Base-by-base conservation (phyloP, 768 basidiomycete genomes). In the Boletales sp. region DNA sequence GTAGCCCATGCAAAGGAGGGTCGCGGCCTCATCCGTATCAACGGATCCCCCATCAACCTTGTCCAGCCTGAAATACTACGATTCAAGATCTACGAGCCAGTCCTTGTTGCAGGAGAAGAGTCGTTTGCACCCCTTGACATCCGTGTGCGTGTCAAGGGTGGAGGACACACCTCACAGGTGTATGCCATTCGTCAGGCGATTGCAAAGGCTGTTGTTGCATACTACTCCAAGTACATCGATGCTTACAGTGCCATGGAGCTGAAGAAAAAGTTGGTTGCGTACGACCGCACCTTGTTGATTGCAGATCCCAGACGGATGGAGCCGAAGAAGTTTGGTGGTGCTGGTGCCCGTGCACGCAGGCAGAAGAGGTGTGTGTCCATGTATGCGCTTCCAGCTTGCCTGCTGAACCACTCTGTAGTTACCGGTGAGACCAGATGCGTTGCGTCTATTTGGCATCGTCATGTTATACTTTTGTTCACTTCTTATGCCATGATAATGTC, bases 111-210 rank as follows among this genome's bases (percentile, higher is more conserved):
- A 53, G 92, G 93, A 55, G 88, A 92, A 66, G 93, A 96, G 41
- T 80, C 87, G 35, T 94, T 97, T 69, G 73, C 79, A 50, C 77
- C 78, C 58, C 79, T 98, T 62, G 95, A 99, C 76, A 94, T 99
- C 73, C 90, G 95, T 60, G 90, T 98, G 48, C 91, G 94, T 44
- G 95, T 96, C 59, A 94, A 94, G 74, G 96, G 96, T 70, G 96
- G 96, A 81, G 96, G 96, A 73, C 96, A 98, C 79, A 94, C 93
- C 53, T 95, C 95, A 48, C 95, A 99, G 73, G 81, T 99, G 57
- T 99, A 98, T 75, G 96, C 96, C 57, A 92, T 98, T 70, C 91
- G 96, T 56, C 96, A 99, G 78, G 96, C 96, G 35, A 95, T 99
- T 64, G 88, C 91, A 60, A 97, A 96, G 77, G 96, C 95, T 53